phyloP scores from a whole-genome alignment of 805 yeast genomes.

The Monosporozyma siamensis region DNA sequence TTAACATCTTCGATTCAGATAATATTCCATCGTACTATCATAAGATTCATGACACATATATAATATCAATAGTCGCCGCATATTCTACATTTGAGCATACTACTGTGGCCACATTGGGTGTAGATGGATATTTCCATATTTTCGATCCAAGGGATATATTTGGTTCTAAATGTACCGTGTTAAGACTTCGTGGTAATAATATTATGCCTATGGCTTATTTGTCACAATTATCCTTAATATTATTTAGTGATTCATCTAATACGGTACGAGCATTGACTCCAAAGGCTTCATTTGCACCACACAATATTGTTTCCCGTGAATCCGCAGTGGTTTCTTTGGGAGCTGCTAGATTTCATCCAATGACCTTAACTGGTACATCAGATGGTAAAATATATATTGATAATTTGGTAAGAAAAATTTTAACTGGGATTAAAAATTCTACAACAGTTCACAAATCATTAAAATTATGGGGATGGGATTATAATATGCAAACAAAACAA shows the following conservation, averaged over 20 bases:
- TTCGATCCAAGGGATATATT: conserved; percentile 31
- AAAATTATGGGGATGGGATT: conserved; percentile 35
- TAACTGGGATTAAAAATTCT: conserved; percentile 30
- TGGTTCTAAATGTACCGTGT: conserved; percentile 23
- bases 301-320: conserved; percentile 32
- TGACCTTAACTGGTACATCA: conserved; percentile 38
- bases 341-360: conserved; percentile 38
- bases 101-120: conserved; percentile 29
- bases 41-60: conserved; percentile 33
- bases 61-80: conserved; percentile 30
- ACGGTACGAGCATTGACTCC: conserved; percentile 31
- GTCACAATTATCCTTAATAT: conserved; percentile 31
- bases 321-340: conserved; percentile 35
- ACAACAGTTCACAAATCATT: conserved; percentile 24
- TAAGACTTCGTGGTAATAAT: conserved; percentile 29
- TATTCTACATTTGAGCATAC: conserved; percentile 30
- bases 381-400: conserved; percentile 40
- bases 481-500: conserved; percentile 30
- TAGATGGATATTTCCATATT: conserved; percentile 36
- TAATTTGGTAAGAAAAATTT: conserved; percentile 32
- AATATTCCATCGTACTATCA: conserved; percentile 31
- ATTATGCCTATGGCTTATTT: conserved; percentile 23
- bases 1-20: conserved; percentile 27
- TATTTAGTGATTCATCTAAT: conserved; percentile 35
- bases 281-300: conserved; percentile 29